Evolutionary conservation across 2,329 filamentous ascomycete genomes (phyloP).

Genomic region (Tolypocladium guangdongense): DNA sequence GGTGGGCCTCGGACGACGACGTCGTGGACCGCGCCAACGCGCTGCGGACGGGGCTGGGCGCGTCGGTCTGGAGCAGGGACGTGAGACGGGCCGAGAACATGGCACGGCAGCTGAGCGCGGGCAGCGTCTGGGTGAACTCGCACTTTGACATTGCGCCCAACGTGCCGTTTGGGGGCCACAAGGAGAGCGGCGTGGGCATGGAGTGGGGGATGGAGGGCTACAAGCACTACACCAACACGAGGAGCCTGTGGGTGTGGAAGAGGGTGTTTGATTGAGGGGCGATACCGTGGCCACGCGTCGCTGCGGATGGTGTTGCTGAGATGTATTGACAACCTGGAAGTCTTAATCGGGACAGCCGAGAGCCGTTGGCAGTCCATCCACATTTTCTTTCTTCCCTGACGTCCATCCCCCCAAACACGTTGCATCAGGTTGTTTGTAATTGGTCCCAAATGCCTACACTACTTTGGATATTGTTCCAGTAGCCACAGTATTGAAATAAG

Average conservation of each 20-base stretch:
- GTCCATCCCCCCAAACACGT: too few species aligned
- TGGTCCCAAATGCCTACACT: too few species aligned
- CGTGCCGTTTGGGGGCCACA: conserved; percentile 37
- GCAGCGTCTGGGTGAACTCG: conserved; percentile 49
- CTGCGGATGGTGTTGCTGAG: too few species aligned
- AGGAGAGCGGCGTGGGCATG: conserved; percentile 37
- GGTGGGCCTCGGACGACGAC: conserved; percentile 50
- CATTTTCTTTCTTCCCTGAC: too few species aligned
- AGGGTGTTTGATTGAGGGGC: conserved; percentile 8
- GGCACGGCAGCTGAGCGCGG: conserved; percentile 42
- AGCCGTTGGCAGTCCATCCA: too few species aligned
- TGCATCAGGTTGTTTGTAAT: too few species aligned
- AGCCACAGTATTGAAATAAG: too few species aligned
- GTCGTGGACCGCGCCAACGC: conserved; percentile 45
- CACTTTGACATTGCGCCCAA: conserved; percentile 27
- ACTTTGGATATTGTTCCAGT: too few species aligned
- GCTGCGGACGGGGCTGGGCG: conserved; percentile 40
- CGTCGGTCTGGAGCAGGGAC: conserved; percentile 47
- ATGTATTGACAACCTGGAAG: too few species aligned
- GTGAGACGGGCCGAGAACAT: conserved; percentile 37
- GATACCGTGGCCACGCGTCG: background rate
- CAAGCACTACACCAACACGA: conserved; percentile 20
- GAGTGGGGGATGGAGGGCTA: conserved; percentile 32
- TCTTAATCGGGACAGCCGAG: too few species aligned
- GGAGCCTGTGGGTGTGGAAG: conserved; percentile 15